Conservation (phyloP, 345 rosid genomes). For the Lepidium aucheri region DNA sequence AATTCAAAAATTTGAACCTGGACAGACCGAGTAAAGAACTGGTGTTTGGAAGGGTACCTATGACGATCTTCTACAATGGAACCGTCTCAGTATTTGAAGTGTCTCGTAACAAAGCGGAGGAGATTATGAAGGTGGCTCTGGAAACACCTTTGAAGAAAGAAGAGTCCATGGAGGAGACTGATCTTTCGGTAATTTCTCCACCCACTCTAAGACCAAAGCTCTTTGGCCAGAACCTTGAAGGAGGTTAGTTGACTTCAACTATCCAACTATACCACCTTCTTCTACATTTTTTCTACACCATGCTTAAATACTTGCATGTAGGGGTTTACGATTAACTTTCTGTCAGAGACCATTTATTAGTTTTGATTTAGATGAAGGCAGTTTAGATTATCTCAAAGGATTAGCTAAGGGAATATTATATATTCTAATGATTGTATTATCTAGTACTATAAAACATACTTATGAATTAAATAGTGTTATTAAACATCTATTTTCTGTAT, state of each 20-base stretch:
- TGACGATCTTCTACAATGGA: constrained; percentile 95
- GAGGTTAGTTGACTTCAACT: constrained; percentile 32
- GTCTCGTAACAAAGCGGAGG: constrained; percentile 53
- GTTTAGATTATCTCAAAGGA: no score
- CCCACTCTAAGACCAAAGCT: constrained; percentile 31
- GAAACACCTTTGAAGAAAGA: constrained; percentile 30
- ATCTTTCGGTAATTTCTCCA: constrained; percentile 15
- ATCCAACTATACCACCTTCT: no score
- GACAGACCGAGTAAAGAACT: constrained; percentile 28
- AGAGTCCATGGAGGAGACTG: constrained; percentile 26
- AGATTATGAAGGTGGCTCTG: constrained; percentile 50
- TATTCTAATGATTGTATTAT: no score
- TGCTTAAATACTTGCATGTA: not conserved
- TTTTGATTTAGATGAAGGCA: not conserved
- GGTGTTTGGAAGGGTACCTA: constrained; percentile 40
- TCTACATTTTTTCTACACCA: no score
- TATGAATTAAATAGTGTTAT: not conserved
- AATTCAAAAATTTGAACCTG: not conserved
- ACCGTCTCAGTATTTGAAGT: constrained; percentile 58
- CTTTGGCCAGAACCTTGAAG: constrained; percentile 40
- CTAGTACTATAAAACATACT: no score
- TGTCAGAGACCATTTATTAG: not conserved
- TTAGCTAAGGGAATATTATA: no score
- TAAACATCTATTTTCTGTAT: not conserved
- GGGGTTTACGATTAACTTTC: not conserved